Conservation (phyloP, 2,329 filamentous ascomycete genomes). For the Diaporthe citrichinensis region DNA sequence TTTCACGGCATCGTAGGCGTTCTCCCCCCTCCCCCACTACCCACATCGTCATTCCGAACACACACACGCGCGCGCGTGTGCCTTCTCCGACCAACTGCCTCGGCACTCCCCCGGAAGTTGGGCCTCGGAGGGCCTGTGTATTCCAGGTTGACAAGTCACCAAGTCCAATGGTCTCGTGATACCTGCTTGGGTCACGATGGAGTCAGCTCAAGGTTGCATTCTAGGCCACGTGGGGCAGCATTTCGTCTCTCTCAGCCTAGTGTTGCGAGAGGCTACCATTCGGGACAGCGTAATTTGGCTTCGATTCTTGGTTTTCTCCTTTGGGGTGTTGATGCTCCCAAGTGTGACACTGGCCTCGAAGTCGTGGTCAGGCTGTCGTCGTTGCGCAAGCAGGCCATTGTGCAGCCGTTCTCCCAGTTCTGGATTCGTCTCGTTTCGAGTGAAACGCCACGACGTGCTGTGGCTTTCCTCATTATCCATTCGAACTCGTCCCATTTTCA, state of each 20-base stretch:
- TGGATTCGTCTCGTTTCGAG: neutral
- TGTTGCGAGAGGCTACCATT: neutral
- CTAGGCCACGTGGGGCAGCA: conserved; percentile 15
- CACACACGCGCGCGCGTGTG: neutral
- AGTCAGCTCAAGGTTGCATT: conserved; percentile 12
- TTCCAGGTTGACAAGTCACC: neutral
- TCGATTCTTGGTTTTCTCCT: neutral
- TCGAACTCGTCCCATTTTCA: neutral
- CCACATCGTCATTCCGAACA: neutral
- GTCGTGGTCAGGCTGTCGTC: neutral
- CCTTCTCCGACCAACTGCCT: neutral
- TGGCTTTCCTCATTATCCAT: neutral
- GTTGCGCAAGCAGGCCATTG: neutral
- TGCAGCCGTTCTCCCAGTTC: neutral
- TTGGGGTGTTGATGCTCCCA: neutral
- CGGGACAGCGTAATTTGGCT: neutral
- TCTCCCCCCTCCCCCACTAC: too few species aligned
- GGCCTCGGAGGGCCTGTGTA: neutral
- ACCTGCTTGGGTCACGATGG: conserved; percentile 12
- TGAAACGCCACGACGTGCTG: neutral
- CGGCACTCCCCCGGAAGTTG: too few species aligned
- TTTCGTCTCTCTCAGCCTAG: neutral
- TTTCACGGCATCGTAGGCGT: neutral
- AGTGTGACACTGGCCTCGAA: neutral
- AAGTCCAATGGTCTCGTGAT: conserved; percentile 11